These are phyloP conservation scores for Fusarium sp. DNA, from an alignment of 2,329 filamentous ascomycete genomes.

Conservation along the genomic window DNA sequence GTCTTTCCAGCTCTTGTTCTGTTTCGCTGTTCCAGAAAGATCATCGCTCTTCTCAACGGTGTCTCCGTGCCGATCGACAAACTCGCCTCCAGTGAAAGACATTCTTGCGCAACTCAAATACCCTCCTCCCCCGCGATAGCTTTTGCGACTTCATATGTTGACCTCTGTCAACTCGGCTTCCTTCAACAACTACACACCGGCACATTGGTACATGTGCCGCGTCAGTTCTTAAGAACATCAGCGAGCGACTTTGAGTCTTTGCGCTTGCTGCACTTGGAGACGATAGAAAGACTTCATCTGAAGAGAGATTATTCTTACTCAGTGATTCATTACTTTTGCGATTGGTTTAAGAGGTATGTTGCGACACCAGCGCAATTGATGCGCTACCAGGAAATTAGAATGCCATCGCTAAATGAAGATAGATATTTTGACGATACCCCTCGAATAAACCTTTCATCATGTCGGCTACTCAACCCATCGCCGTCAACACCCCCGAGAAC, in stretches of 20 bases:
- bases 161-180: slow-evolving; percentile 20
- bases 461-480: slow-evolving; percentile 12
- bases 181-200: slow-evolving; percentile 37
- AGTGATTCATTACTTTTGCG: neutral
- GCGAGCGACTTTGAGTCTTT: slow-evolving; percentile 75
- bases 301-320: neutral
- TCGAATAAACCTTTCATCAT: slow-evolving; percentile 24
- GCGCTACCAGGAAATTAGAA: rapidly evolving
- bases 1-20: neutral
- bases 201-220: slow-evolving; percentile 57
- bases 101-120: slow-evolving; percentile 28
- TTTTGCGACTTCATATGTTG: slow-evolving; percentile 24
- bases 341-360: slow-evolving; percentile 29
- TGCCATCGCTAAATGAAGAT: neutral
- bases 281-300: slow-evolving; percentile 63
- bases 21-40: neutral
- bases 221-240: slow-evolving; percentile 52
- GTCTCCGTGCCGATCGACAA: slow-evolving; percentile 17
- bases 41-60: slow-evolving; percentile 28
- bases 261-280: slow-evolving; percentile 66
- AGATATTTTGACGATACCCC: slow-evolving; percentile 10
- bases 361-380: neutral
- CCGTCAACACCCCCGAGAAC: neutral
- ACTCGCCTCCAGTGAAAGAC: slow-evolving; percentile 16
- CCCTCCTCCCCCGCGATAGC: neutral